phyloP scores from a whole-genome alignment of 2,329 filamentous ascomycete genomes.

The Grosmannia huntii region DNA sequence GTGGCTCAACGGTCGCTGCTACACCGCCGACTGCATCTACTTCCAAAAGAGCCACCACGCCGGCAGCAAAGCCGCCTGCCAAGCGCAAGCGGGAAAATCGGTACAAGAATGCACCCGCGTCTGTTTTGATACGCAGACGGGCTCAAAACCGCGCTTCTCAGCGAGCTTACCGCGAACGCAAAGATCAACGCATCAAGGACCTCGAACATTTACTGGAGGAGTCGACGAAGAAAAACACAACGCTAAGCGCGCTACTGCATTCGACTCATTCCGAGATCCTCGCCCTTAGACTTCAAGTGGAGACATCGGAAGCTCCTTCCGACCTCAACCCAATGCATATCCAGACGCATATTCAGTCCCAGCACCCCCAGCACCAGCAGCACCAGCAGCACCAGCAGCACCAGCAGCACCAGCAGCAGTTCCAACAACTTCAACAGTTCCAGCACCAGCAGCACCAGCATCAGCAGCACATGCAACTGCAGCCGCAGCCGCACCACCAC shows the following conservation, averaged over 20 bases:
- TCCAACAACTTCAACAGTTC: no score
- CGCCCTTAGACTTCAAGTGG: not conserved
- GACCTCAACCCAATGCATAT: no score
- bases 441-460: no score
- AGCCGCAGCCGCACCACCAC: no score
- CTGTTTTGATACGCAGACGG: conserved; percentile 39
- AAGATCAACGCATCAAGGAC: conserved; percentile 52
- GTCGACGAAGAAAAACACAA: not conserved
- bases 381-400: not conserved
- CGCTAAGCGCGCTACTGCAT: not conserved
- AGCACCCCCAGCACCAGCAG: no score
- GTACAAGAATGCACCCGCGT: conserved; percentile 38
- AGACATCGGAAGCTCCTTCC: not conserved
- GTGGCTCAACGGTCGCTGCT: not conserved
- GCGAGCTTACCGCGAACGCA: conserved; percentile 47
- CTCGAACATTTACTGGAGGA: conserved; percentile 40
- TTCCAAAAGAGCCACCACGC: conserved; percentile 2
- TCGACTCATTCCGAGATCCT: not conserved
- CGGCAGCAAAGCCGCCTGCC: conserved; percentile 23
- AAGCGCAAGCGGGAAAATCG: conserved; percentile 39
- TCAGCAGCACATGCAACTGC: no score
- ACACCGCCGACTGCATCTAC: not conserved
- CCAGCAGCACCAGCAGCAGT: not conserved
- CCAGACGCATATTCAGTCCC: no score
- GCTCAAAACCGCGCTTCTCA: conserved; percentile 50